Evolutionary conservation across 306 rosid species (phyloP).

Genomic region (Quercus aquifolioides): DNA sequence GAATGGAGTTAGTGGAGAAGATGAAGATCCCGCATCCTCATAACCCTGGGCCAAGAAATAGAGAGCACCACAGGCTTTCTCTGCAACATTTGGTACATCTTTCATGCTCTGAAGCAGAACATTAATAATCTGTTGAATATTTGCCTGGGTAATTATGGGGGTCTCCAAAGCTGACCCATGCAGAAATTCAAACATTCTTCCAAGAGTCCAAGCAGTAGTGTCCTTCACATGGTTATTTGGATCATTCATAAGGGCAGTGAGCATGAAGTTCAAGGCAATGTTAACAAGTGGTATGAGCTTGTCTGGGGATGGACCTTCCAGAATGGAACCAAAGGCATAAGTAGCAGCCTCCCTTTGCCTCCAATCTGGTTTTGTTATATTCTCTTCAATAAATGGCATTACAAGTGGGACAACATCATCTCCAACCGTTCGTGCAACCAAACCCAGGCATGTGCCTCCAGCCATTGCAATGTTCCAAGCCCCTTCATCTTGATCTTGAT

Average conservation of each 20-base stretch:
- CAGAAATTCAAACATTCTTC: conserved; percentile 88
- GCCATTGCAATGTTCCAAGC: conserved; percentile 99
- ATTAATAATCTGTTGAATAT: conserved; percentile 72
- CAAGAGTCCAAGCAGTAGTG: conserved; percentile 98
- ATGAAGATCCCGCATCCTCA: conserved; percentile 65
- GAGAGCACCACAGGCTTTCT: conserved; percentile 96
- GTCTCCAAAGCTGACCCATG: conserved; percentile 83
- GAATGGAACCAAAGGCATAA: conserved; percentile 91
- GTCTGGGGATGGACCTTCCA: conserved; percentile 93
- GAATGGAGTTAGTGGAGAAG: conserved; percentile 74
- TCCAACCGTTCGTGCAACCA: conserved; percentile 91
- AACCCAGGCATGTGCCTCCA: conserved; percentile 93
- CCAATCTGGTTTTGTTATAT: conserved; percentile 86
- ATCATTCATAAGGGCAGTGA: conserved; percentile 69
- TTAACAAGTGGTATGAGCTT: conserved; percentile 79
- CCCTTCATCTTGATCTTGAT: conserved; percentile 96
- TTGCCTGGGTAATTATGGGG: conserved; percentile 71
- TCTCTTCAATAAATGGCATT: conserved; percentile 91
- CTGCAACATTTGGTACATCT: conserved; percentile 94
- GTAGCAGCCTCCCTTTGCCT: conserved; percentile 97
- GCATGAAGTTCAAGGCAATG: conserved; percentile 76
- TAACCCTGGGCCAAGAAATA: conserved; percentile 94
- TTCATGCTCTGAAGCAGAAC: conserved; percentile 89
- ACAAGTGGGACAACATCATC: conserved; percentile 89
- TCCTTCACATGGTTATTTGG: conserved; percentile 90